Base-by-base conservation (phyloP, 2,329 filamentous ascomycete species). In the Fusarium begoniae region DNA sequence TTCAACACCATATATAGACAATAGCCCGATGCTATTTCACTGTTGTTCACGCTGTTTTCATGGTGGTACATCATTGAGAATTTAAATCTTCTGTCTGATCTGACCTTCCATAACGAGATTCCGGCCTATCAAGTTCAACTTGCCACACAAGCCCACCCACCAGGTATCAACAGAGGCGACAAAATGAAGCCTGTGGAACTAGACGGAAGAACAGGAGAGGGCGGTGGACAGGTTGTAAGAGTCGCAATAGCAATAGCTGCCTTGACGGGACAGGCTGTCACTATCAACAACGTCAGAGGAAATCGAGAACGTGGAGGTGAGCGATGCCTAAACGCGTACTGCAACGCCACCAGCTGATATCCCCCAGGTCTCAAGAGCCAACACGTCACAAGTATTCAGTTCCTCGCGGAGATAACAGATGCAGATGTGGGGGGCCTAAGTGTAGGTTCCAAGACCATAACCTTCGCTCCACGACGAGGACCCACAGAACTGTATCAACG, bases 171-270 rank as follows among this genome's bases (percentile, higher is more conserved):
- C 17, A 50, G 32, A 53, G 51, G 44, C 48, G 57, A 54, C 24
- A 73, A 38, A 28, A 79, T 79, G 75, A 84, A 82, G 47, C 69
- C 78, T 13, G 84, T 90, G 30, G 81, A 85, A 59, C 79, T 91
- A 5, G 89, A 91, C 73, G 90, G 90, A 22, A 81, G 84, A 18
- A 88, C 85, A 0, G 89, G 90, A 3, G 90, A 91, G 77, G 90
- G 90, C 9, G 90, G 90, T 8, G 90, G 90, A 6, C 90, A 92
- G 73, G 80, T 92, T 0, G 86, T 91, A 2, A 82, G 90, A 48
- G 82, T 90, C 4, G 89, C 89, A 5, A 83, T 89, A 41, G 84
- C 84, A 4, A 82, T 92, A 12, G 86, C 90, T 17, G 87, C 90
- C 2, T 84, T 91, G 35, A 87, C 88, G 4, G 84, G 84, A 1